Evolutionary conservation across 1,139 yeast species (phyloP).

Genomic region (Taphrina pruni): DNA sequence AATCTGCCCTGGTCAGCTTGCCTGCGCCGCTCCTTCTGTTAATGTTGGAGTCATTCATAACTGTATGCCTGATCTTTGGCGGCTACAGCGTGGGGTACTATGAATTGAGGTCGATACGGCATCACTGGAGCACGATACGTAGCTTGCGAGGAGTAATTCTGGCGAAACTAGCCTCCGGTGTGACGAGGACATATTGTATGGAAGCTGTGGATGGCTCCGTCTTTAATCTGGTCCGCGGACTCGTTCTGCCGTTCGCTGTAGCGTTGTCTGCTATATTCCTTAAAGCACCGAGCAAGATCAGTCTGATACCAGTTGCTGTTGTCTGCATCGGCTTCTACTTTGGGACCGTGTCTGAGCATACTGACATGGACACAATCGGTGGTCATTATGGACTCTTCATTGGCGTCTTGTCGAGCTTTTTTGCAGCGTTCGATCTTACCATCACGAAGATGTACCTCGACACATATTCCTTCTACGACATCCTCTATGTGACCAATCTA

Average conservation of each 20-base stretch:
- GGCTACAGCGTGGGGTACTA: conserved; percentile 25
- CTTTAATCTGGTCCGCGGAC: conserved; percentile 43
- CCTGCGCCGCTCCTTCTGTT: conserved; percentile 37
- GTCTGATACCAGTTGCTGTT: conserved; percentile 33
- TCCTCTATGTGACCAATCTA: conserved; percentile 36
- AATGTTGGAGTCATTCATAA: conserved; percentile 34
- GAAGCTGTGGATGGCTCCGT: conserved; percentile 43
- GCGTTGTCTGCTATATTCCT: conserved; percentile 37
- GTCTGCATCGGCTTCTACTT: conserved; percentile 42
- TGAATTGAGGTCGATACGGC: conserved; percentile 19
- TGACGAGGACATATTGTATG: conserved; percentile 41
- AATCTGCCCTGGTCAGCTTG: conserved; percentile 29
- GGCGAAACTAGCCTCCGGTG: conserved; percentile 26
- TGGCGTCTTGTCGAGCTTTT: conserved; percentile 42
- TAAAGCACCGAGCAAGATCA: conserved; percentile 32
- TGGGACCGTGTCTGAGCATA: conserved; percentile 40
- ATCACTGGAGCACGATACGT: conserved; percentile 23
- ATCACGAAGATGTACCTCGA: conserved; percentile 39
- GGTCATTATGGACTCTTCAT: conserved; percentile 35
- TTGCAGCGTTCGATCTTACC: conserved; percentile 42
- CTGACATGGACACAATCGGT: conserved; percentile 22
- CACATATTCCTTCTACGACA: conserved; percentile 14
- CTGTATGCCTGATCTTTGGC: conserved; percentile 29
- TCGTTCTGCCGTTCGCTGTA: conserved; percentile 43
- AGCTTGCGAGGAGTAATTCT: conserved; percentile 24